Evolutionary conservation across 805 yeast genomes (phyloP).

Genomic region (Candida boleticola): DNA sequence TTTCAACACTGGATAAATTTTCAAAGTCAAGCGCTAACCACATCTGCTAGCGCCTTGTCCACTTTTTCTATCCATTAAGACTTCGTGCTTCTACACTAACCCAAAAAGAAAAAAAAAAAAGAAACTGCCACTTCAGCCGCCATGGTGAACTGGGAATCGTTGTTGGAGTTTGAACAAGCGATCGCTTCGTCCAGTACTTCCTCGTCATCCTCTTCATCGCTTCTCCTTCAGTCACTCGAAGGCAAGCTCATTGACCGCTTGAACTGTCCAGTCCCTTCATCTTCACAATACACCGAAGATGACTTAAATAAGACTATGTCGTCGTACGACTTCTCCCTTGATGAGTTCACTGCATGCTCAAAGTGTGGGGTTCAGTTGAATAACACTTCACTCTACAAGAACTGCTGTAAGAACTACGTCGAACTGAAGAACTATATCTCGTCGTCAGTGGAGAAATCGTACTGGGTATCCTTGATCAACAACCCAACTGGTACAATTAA

Average conservation of each 20-base stretch:
- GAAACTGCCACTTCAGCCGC: too few species aligned
- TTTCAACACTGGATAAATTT: too few species aligned
- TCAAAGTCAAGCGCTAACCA: too few species aligned
- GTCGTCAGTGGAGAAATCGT: slow-evolving; percentile 34
- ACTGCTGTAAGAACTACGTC: slow-evolving; percentile 26
- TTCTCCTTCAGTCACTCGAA: slow-evolving; percentile 11
- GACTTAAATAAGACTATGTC: slow-evolving; percentile 15
- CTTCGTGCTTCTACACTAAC: too few species aligned
- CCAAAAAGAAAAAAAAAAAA: too few species aligned
- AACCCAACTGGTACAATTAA: slow-evolving; percentile 44
- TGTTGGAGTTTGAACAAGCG: slow-evolving; percentile 36
- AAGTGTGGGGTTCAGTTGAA: slow-evolving; percentile 26
- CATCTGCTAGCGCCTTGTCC: too few species aligned
- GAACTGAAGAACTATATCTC: slow-evolving; percentile 12
- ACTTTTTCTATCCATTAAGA: too few species aligned
- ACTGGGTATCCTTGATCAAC: slow-evolving; percentile 44
- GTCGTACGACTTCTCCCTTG: slow-evolving; percentile 21
- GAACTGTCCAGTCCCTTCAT: slow-evolving; percentile 3
- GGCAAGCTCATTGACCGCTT: slow-evolving; percentile 10
- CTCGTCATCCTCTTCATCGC: slow-evolving; percentile 21
- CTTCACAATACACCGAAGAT: slow-evolving; percentile 12
- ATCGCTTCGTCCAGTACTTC: slow-evolving; percentile 16
- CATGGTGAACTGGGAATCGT: slow-evolving; percentile 23
- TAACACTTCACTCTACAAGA: slow-evolving; percentile 9
- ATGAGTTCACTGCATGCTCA: slow-evolving; percentile 32